phyloP scores from a whole-genome alignment of 257 asterid species.

The Anisodus acutangulus region DNA sequence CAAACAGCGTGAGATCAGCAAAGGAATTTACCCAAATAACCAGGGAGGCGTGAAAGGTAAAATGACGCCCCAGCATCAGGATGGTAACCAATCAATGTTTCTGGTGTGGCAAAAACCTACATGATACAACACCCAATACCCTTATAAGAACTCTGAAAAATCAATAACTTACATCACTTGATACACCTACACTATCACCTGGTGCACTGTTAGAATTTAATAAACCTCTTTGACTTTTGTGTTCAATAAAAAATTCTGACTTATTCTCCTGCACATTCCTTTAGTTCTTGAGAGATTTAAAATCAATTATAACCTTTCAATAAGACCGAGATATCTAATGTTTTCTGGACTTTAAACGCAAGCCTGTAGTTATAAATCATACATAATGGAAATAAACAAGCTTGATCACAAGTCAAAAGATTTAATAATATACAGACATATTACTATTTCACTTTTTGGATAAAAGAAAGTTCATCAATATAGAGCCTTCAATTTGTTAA shows the following conservation, averaged over 20 bases:
- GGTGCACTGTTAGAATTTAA: background rate
- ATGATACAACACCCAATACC: slow-evolving; percentile 25
- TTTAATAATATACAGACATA: background rate
- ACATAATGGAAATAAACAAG: background rate
- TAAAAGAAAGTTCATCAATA: background rate
- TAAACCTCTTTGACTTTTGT: slow-evolving; percentile 2
- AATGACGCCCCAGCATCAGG: slow-evolving; percentile 99
- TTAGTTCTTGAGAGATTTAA: background rate
- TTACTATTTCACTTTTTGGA: background rate
- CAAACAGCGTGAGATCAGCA: slow-evolving; percentile 2
- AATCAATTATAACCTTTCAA: background rate
- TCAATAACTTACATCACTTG: slow-evolving; percentile 12
- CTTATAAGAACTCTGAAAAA: slow-evolving; percentile 7
- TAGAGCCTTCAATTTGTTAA: background rate
- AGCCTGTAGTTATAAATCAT: background rate
- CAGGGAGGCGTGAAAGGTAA: slow-evolving; percentile 92
- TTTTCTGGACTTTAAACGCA: background rate
- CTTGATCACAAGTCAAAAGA: slow-evolving; percentile 1
- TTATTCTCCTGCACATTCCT: background rate
- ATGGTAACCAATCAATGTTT: slow-evolving; percentile 92
- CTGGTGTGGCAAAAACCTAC: slow-evolving; percentile 95
- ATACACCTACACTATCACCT: slow-evolving; percentile 13
- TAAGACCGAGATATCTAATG: background rate
- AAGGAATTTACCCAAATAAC: slow-evolving; percentile 68
- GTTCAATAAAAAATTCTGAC: background rate